Base-by-base conservation (phyloP, 2,329 filamentous ascomycete species). In the Colletotrichum echinochloae region DNA sequence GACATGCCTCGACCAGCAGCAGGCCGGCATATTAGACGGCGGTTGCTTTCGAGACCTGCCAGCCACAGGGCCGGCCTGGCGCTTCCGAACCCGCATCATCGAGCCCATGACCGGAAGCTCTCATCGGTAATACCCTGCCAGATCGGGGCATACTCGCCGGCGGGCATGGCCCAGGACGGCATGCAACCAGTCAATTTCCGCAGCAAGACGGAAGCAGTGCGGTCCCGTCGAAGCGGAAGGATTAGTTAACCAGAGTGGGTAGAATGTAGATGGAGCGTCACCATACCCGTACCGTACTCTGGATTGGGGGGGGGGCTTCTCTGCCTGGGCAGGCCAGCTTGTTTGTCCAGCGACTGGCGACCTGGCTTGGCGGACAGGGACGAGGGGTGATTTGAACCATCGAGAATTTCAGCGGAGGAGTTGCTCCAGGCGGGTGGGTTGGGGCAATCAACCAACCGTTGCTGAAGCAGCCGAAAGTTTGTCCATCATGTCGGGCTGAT, bases 381-480 rank as follows among this genome's bases (percentile, higher is more conserved):
- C 66, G 16, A 48, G 66, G 66, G 63, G 63, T 56, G 16, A 14
- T 55, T 56, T 23, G 39, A 33, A 60, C 41, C 28, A 46, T 60
- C 11, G 37, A 60, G 12, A n/a, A 46, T 46, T 49, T 3, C 33
- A 18, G 67, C 67, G 67, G 64, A 70, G 54, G 55, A 28, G 62
- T 70, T 70, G 63, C 64, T 70, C 63, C 67, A 61, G 57, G 18
- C 18, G 37, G 14, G 52, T 51, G 35, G 33, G 51, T 49, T 62
- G 57, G 62, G 41, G 37, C 28, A 26, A 39, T 51, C 11, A 12
- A 57, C n/a, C 52, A 39, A 55, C 56, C n/a, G 39, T 51, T 57
- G 66, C 55, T 60, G 67, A 62, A 67, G 63, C 67, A 62, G 56
- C 57, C 67, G 56, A 59, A 70, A 70, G 48, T 62, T 30, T 70